phyloP scores from a whole-genome alignment of 306 rosid genomes.

The Lagenaria siceraria region DNA sequence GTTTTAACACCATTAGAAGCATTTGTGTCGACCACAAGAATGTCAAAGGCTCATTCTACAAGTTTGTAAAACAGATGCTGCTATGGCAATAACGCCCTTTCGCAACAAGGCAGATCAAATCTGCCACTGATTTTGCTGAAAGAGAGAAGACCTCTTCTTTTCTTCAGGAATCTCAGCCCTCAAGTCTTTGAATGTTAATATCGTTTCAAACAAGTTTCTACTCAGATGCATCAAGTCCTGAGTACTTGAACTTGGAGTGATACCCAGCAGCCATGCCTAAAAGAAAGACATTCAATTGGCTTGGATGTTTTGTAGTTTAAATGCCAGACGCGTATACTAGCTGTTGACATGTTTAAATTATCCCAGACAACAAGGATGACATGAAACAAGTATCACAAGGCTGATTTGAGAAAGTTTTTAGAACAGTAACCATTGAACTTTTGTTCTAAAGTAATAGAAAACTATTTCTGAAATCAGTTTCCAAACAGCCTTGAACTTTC shows the following conservation, averaged over 20 bases:
- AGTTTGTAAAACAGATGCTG: background rate
- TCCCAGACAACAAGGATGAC: background rate
- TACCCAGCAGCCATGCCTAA: conserved; percentile 73
- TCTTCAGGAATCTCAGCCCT: conserved; percentile 82
- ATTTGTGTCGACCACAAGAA: too few species aligned
- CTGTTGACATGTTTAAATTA: background rate
- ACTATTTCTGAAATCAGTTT: background rate
- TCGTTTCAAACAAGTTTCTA: conserved; percentile 57
- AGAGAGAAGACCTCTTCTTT: conserved; percentile 39
- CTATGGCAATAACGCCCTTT: conserved; percentile 55
- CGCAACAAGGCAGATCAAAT: conserved; percentile 76
- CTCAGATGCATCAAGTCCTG: conserved; percentile 46
- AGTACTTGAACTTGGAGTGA: conserved; percentile 57
- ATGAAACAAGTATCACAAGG: background rate
- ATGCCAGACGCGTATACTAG: background rate
- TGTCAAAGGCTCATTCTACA: too few species aligned
- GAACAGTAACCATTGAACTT: background rate
- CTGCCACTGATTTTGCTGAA: conserved; percentile 46
- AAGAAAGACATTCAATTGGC: conserved; percentile 41
- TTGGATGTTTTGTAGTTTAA: conserved; percentile 37
- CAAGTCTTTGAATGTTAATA: conserved; percentile 63
- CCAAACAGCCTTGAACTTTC: background rate
- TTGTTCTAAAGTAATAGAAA: background rate
- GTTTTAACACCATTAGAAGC: too few species aligned
- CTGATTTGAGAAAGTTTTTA: background rate